Percentiles rank a stretch among this genome's conserved stretches.
Evolutionary conservation across 2,329 filamentous ascomycete species (phyloP).

Genomic region (Fusarium aywerte): DNA sequence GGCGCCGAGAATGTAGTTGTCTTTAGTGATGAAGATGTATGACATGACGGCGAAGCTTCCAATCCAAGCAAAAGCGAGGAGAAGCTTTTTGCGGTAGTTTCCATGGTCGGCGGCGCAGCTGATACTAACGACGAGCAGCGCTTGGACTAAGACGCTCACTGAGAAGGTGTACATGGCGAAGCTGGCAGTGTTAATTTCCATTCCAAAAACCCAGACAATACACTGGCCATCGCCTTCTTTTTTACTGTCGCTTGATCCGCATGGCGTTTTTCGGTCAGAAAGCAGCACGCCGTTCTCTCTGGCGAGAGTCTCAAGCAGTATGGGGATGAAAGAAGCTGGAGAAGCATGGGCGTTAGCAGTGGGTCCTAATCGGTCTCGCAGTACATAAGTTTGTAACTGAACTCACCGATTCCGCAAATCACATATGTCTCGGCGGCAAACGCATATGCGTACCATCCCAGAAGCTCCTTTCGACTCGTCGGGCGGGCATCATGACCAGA

Average conservation of each 20-base stretch:
- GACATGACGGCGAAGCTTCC: slow-evolving; percentile 88
- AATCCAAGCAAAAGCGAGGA: slow-evolving; percentile 84
- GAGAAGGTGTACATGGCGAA: slow-evolving; percentile 99
- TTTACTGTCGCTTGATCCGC: slow-evolving; percentile 71
- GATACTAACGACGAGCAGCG: slow-evolving; percentile 92
- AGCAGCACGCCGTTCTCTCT: slow-evolving; percentile 90
- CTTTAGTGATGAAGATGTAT: slow-evolving; percentile 81
- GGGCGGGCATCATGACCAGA: slow-evolving; percentile 87
- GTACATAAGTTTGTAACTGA: neutral
- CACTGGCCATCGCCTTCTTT: slow-evolving; percentile 72
- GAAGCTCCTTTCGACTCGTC: slow-evolving; percentile 86
- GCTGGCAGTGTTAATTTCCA: slow-evolving; percentile 93
- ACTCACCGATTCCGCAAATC: slow-evolving; percentile 79
- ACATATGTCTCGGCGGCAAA: slow-evolving; percentile 98
- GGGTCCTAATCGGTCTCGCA: neutral
- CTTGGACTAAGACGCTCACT: slow-evolving; percentile 87
- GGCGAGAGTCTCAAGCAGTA: slow-evolving; percentile 92
- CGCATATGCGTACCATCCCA: slow-evolving; percentile 95
- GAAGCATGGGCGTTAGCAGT: slow-evolving; percentile 19
- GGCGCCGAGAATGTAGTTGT: slow-evolving; percentile 82
- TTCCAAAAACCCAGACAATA: slow-evolving; percentile 81
- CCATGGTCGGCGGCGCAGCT: slow-evolving; percentile 96
- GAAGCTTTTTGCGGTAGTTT: slow-evolving; percentile 86
- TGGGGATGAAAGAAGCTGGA: slow-evolving; percentile 91
- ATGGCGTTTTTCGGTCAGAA: slow-evolving; percentile 79